These are phyloP conservation scores for Fusarium subtropicale DNA, from an alignment of 2,329 filamentous ascomycete genomes.

Conservation along the genomic window DNA sequence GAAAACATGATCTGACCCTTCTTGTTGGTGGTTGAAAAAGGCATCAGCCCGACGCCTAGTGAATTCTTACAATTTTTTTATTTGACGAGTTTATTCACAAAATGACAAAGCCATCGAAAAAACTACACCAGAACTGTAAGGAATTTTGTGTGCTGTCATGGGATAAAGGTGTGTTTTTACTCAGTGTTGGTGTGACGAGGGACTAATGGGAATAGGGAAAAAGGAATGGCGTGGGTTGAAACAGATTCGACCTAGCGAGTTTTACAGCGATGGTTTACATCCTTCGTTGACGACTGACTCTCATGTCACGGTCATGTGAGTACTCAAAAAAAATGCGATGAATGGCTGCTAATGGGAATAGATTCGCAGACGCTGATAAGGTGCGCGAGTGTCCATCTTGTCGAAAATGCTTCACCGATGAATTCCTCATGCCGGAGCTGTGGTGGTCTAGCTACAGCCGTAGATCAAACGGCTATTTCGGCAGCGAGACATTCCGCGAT, in stretches of 20 bases:
- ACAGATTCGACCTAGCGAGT: background rate
- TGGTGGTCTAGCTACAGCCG: conserved; percentile 53
- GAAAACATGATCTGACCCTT: background rate
- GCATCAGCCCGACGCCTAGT: background rate
- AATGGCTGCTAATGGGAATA: background rate
- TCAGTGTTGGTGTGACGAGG: rapidly evolving
- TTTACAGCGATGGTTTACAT: conserved; percentile 1
- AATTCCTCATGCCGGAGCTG: conserved; percentile 32
- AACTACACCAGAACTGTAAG: conserved; percentile 3
- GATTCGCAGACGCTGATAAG: conserved; percentile 48
- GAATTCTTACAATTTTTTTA: conserved; percentile 3
- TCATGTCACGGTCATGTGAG: conserved; percentile 28
- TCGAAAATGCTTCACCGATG: conserved; percentile 36
- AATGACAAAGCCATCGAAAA: background rate
- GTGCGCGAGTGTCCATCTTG: conserved; percentile 49
- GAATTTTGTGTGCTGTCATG: conserved; percentile 15
- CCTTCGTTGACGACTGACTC: conserved; percentile 6
- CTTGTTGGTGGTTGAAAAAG: background rate
- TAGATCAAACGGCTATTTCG: conserved; percentile 56
- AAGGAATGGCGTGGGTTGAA: background rate
- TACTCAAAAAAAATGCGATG: rapidly evolving
- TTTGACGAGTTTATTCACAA: background rate
- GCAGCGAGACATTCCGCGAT: conserved; percentile 50
- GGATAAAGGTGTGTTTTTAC: conserved; percentile 14
- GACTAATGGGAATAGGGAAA: conserved; percentile 5